Conservation (phyloP, 1,284 basidiomycete genomes). For the Leccinum huronense region DNA sequence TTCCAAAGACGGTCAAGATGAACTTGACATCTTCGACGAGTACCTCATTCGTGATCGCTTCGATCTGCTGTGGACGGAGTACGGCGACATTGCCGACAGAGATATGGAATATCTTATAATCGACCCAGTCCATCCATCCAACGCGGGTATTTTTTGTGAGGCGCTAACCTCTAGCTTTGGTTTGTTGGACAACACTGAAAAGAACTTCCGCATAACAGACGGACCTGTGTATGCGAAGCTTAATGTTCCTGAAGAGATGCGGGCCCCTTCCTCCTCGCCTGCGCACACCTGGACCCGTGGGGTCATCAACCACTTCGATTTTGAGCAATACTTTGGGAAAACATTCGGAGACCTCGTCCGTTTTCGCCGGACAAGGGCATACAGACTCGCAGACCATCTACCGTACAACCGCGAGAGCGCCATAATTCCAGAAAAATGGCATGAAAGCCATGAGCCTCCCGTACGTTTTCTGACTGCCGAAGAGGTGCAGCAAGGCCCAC, state of each 20-base stretch:
- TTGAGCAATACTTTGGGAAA: background rate
- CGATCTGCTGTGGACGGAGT: background rate
- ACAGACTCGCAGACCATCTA: background rate
- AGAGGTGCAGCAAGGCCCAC: background rate
- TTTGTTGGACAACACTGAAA: background rate
- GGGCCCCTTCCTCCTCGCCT: background rate
- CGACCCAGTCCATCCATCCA: background rate
- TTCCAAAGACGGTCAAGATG: background rate
- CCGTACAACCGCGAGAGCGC: background rate
- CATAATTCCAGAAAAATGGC: background rate
- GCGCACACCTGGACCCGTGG: background rate
- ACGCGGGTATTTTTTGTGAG: background rate
- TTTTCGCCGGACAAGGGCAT: background rate
- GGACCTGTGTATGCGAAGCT: background rate
- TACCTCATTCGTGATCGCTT: background rate
- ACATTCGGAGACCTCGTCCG: background rate
- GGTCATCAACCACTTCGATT: background rate
- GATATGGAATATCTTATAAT: background rate
- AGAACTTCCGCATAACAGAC: background rate
- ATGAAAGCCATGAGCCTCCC: background rate
- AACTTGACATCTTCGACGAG: background rate
- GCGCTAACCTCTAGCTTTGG: background rate
- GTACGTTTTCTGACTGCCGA: background rate
- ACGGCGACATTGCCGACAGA: background rate
- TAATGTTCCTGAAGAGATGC: background rate